Evolutionary conservation across 257 asterid species (phyloP).

Genomic region (Gentiana dahurica): DNA sequence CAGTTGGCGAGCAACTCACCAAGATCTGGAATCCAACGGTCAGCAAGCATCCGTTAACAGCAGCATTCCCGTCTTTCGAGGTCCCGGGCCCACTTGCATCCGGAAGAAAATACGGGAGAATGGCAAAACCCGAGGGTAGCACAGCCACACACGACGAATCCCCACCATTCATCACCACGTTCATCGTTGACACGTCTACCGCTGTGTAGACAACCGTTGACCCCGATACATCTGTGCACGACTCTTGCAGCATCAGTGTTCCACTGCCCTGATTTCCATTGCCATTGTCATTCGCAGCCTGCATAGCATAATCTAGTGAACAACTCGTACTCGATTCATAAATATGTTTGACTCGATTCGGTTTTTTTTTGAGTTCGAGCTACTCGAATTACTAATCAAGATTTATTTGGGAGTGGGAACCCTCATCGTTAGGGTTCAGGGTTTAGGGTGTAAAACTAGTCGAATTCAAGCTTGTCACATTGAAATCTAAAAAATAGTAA

Average conservation of each 20-base stretch:
- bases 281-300: constrained; percentile 24
- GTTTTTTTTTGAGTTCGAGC: no score
- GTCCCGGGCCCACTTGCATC: constrained; percentile 13
- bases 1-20: constrained; percentile 36
- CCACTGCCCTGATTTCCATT: constrained; percentile 20
- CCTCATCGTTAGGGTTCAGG: no score
- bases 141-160: constrained; percentile 46
- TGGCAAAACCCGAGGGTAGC: constrained; percentile 69
- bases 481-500: no score
- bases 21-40: constrained; percentile 61
- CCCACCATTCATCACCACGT: constrained; percentile 45
- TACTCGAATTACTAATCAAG: no score
- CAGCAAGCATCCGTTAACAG: constrained; percentile 44
- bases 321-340: no score
- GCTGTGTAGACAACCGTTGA: constrained; percentile 52
- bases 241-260: constrained; percentile 60
- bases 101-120: constrained; percentile 40
- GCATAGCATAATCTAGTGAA: constrained; percentile 10
- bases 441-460: no score
- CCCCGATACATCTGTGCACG: constrained; percentile 41
- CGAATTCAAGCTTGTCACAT: no score
- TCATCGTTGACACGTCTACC: constrained; percentile 36
- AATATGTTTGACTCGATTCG: no score
- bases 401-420: no score
- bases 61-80: constrained; percentile 6